A percentile compares a stretch with the other conserved stretches of the same genome.
These are phyloP conservation scores for Backusella liffmaniae DNA, from an alignment of 192 early-diverging fungal species.

Conservation along the genomic window DNA sequence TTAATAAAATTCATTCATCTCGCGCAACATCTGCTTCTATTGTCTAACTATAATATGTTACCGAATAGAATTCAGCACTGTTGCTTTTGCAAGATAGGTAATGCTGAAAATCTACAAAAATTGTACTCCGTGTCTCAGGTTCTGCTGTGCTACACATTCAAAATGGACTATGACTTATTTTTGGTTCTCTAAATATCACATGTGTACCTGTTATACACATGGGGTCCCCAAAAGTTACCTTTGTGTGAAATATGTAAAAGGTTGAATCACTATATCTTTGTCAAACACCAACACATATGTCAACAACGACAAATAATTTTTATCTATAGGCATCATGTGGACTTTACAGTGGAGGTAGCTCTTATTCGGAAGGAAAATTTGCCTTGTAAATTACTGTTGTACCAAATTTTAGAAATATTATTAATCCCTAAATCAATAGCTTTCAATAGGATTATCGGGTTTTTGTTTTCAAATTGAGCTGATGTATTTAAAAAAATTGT, in stretches of 20 bases:
- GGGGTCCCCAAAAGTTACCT: neutral
- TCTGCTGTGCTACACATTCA: neutral
- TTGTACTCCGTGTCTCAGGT: neutral
- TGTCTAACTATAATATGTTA: too few relatives aligned
- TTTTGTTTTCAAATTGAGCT: neutral
- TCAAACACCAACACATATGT: neutral
- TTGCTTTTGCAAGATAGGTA: too few relatives aligned
- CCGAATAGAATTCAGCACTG: too few relatives aligned
- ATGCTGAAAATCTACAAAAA: neutral
- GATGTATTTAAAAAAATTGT: neutral
- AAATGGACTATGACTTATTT: neutral
- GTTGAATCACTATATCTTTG: neutral
- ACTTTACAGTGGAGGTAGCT: neutral
- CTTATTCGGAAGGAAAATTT: neutral
- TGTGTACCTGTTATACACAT: neutral
- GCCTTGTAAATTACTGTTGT: neutral
- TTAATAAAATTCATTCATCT: too few relatives aligned
- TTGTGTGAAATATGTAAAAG: neutral
- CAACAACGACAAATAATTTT: neutral
- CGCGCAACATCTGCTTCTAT: too few relatives aligned
- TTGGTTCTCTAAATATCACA: neutral
- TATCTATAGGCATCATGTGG: neutral
- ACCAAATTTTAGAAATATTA: neutral
- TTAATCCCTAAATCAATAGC: neutral
- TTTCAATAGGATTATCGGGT: neutral